These are phyloP conservation scores for Pseudonitzschia delicatissima DNA, from an alignment of 108 stramenopile genomes.

Conservation along the genomic window DNA sequence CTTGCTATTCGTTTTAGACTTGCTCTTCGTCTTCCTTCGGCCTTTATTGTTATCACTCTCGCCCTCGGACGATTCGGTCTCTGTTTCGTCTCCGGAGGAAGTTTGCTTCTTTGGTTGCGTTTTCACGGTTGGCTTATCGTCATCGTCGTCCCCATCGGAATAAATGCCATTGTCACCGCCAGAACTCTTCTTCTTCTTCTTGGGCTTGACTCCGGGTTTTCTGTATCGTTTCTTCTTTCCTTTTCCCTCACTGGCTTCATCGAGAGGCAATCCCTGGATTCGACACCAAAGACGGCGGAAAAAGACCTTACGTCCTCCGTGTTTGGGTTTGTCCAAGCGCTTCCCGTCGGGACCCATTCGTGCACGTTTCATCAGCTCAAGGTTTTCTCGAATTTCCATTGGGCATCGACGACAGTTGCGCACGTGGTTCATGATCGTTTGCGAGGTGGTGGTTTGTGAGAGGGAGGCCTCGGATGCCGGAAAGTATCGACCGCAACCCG, in stretches of 20 bases:
- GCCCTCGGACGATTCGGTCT: conserved; percentile 24
- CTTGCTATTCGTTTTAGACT: conserved; percentile 32
- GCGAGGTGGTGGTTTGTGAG: conserved; percentile 86
- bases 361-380: conserved; percentile 80
- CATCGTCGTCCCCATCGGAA: conserved; percentile 37
- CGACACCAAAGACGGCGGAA: conserved; percentile 88
- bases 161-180: conserved; percentile 24
- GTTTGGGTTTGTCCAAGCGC: conserved; percentile 76
- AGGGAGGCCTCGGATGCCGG: conserved; percentile 82
- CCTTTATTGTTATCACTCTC: conserved; percentile 39
- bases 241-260: conserved; percentile 35
- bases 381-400: conserved; percentile 73
- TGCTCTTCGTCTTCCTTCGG: conserved; percentile 10
- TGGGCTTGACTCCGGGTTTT: conserved; percentile 25
- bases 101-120: conserved; percentile 19
- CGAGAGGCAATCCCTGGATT: conserved; percentile 69
- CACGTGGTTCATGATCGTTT: conserved; percentile 87
- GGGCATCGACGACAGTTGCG: conserved; percentile 84
- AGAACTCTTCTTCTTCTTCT: conserved; percentile 20
- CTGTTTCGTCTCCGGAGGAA: conserved; percentile 39
- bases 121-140: conserved; percentile 11
- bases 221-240: conserved; percentile 41
- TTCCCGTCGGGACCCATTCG: conserved; percentile 66
- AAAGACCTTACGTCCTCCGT: conserved; percentile 88
- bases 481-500: conserved; percentile 86